These are phyloP conservation scores for Heliamphora pulchella DNA, from an alignment of 179 eudicot genomes.

Conservation along the genomic window DNA sequence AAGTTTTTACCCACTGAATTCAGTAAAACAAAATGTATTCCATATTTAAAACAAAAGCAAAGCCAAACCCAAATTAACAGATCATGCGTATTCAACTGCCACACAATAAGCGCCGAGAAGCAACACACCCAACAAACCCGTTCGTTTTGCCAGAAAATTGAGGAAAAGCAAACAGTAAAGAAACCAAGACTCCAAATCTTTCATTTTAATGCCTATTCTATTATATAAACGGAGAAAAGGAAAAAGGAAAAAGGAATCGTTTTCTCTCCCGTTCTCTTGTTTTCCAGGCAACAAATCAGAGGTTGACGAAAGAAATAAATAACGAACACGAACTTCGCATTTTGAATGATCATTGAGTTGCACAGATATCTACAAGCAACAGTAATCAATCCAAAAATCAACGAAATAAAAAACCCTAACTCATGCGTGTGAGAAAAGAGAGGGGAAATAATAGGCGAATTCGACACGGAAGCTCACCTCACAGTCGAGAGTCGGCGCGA, in stretches of 20 bases:
- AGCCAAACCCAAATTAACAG: neutral
- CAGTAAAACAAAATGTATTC: too few relatives aligned
- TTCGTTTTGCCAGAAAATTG: neutral
- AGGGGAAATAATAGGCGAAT: neutral
- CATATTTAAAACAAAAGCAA: too few relatives aligned
- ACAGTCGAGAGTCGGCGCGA: neutral
- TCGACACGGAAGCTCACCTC: neutral
- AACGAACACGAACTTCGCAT: neutral
- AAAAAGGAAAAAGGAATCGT: neutral
- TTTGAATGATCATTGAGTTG: neutral
- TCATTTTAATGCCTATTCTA: neutral
- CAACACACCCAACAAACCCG: neutral
- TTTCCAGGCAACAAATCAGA: neutral
- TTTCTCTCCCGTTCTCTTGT: neutral
- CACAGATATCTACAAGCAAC: neutral
- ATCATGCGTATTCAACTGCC: neutral
- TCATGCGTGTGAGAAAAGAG: neutral
- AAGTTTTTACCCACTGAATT: too few relatives aligned
- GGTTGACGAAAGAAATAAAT: neutral
- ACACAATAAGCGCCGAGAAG: neutral
- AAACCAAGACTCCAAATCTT: neutral
- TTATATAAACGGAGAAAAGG: neutral
- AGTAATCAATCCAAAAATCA: neutral
- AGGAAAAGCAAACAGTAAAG: neutral
- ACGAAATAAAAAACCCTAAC: conserved; percentile 13